These are phyloP conservation scores for Ambrosia artemisiifolia DNA, from an alignment of 129 eudicot species.

Conservation along the genomic window DNA sequence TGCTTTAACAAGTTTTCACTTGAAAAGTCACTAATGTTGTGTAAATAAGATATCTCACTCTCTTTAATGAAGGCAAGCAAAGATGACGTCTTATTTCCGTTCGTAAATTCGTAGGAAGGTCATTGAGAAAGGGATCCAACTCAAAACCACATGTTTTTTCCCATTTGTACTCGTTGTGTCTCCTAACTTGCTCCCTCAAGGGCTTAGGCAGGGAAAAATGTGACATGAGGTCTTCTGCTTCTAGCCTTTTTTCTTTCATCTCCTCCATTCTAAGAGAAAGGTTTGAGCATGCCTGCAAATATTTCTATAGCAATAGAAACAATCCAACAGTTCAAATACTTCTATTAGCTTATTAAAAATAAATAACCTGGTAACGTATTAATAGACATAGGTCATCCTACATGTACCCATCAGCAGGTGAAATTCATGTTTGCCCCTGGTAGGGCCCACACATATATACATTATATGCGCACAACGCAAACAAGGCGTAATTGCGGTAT, in stretches of 20 bases:
- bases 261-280: constrained; percentile 58
- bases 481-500: too few relatives aligned
- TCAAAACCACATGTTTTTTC: constrained; percentile 68
- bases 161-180: constrained; percentile 63
- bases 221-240: constrained; percentile 76
- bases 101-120: constrained; percentile 67
- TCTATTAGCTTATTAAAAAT: background rate
- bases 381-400: too few relatives aligned
- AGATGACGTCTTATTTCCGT: constrained; percentile 74
- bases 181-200: constrained; percentile 44
- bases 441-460: too few relatives aligned
- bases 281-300: constrained; percentile 54
- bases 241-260: constrained; percentile 63
- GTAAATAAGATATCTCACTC: constrained; percentile 36
- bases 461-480: too few relatives aligned
- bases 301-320: constrained; percentile 44
- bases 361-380: too few relatives aligned
- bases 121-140: constrained; percentile 46
- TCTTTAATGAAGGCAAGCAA: constrained; percentile 47
- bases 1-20: background rate
- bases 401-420: too few relatives aligned
- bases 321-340: background rate
- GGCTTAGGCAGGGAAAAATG: constrained; percentile 58
- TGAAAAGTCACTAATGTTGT: too few relatives aligned
- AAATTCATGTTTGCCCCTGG: too few relatives aligned